A percentile compares a stretch with the other conserved stretches of the same genome.
phyloP scores from a whole-genome alignment of 257 asterid genomes.

The Solanum lignicaule region DNA sequence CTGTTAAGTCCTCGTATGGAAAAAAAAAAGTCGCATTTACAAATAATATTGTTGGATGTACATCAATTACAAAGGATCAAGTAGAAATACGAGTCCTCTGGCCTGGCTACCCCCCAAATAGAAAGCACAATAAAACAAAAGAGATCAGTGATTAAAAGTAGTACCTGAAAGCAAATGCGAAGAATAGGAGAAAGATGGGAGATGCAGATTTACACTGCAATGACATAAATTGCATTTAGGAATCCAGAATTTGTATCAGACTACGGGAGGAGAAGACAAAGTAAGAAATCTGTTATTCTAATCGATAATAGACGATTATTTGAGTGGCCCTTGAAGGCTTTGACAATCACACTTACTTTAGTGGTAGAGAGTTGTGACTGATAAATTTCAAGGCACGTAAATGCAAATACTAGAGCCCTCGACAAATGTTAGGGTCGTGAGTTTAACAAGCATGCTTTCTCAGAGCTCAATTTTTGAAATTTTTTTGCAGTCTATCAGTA shows the following conservation, averaged over 20 bases:
- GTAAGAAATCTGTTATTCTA: background rate
- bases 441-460: background rate
- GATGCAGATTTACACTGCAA: conserved; percentile 98
- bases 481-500: background rate
- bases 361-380: background rate
- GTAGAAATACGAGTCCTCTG: background rate
- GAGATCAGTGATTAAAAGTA: background rate
- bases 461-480: background rate
- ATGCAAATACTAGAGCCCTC: background rate
- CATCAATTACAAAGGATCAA: background rate
- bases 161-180: conserved; percentile 98
- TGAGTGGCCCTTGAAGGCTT: background rate
- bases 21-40: no score
- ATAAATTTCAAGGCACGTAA: background rate
- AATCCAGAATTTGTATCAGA: background rate
- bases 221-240: background rate
- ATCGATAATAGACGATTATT: background rate
- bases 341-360: background rate
- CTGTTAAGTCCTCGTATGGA: background rate
- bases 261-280: background rate
- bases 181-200: conserved; percentile 92
- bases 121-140: background rate
- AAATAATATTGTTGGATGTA: background rate
- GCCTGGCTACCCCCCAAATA: background rate
- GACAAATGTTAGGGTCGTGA: background rate